Percentiles rank a stretch among this genome's conserved stretches.
phyloP scores from a whole-genome alignment of 1,284 basidiomycete species.

The Tilletia walkeri region DNA sequence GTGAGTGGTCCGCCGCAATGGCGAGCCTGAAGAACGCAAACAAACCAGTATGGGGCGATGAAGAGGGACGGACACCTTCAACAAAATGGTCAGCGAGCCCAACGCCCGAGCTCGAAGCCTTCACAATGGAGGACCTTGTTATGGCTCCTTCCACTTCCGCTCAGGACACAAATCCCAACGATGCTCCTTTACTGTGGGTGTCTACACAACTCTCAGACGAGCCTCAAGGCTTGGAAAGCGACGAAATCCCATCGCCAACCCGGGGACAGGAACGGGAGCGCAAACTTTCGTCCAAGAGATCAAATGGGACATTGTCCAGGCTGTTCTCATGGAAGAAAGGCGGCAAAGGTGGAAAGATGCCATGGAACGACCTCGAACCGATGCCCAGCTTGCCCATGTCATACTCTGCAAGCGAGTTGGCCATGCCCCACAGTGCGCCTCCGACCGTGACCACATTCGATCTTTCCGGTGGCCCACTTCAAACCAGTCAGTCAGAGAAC shows the following conservation, averaged over 20 bases:
- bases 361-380: conserved; percentile 28
- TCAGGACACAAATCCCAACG: background rate
- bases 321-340: conserved; percentile 37
- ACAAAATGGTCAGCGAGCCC: conserved; percentile 30
- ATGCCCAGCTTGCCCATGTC: background rate
- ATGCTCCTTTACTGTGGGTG: background rate
- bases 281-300: conserved; percentile 5
- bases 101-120: conserved; percentile 46
- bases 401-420: background rate
- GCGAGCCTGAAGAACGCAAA: conserved; percentile 10
- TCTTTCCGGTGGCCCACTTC: conserved; percentile 22
- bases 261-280: background rate
- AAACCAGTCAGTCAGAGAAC: background rate
- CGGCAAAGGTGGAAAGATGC: conserved; percentile 28
- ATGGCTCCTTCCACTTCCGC: conserved; percentile 26
- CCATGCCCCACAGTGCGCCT: conserved; percentile 33
- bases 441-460: conserved; percentile 39
- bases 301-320: conserved; percentile 20
- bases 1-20: background rate
- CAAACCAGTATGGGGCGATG: conserved; percentile 13
- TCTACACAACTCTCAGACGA: background rate
- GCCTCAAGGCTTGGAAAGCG: background rate
- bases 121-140: conserved; percentile 30
- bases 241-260: background rate
- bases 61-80: background rate